Percentiles rank a stretch among this genome's conserved stretches.
phyloP scores from a whole-genome alignment of 768 basidiomycete genomes.

The Russula olivacea region DNA sequence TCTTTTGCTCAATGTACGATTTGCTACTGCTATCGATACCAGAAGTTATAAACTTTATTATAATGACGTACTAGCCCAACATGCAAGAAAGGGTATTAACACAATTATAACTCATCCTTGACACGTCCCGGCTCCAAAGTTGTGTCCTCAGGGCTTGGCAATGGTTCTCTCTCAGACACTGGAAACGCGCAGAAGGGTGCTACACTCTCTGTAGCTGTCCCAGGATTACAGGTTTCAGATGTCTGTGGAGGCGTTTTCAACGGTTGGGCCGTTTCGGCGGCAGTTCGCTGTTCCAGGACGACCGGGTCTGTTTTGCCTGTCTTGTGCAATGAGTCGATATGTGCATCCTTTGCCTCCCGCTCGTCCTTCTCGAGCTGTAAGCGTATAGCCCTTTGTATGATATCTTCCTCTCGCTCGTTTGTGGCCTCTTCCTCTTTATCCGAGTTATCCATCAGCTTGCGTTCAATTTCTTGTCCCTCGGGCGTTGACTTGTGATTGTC shows the following conservation, averaged over 20 bases:
- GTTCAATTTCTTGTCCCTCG: constrained; percentile 45
- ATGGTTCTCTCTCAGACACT: neutral
- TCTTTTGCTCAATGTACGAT: constrained; percentile 10
- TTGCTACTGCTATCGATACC: constrained; percentile 17
- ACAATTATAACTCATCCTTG: constrained; percentile 19
- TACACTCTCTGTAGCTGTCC: neutral
- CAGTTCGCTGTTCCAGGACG: constrained; percentile 24
- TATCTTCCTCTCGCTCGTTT: constrained; percentile 28
- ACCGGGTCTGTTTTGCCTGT: constrained; percentile 28
- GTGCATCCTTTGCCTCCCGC: constrained; percentile 22
- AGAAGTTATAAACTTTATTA: constrained; percentile 20
- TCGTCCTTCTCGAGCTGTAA: constrained; percentile 28
- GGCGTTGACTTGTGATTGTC: constrained; percentile 4
- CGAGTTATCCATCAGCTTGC: constrained; percentile 33
- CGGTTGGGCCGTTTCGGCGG: constrained; percentile 18
- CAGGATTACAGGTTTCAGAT: neutral
- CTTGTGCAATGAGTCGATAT: constrained; percentile 23
- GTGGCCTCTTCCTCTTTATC: constrained; percentile 12
- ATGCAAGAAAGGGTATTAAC: neutral
- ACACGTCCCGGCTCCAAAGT: neutral
- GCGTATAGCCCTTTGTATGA: constrained; percentile 29
- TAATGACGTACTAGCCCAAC: neutral
- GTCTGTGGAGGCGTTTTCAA: neutral
- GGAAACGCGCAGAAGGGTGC: neutral
- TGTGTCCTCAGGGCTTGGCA: neutral